A percentile compares a stretch with the other conserved stretches of the same genome.
phyloP scores from a whole-genome alignment of 2,329 filamentous ascomycete genomes.

The Epichloe uncinata region DNA sequence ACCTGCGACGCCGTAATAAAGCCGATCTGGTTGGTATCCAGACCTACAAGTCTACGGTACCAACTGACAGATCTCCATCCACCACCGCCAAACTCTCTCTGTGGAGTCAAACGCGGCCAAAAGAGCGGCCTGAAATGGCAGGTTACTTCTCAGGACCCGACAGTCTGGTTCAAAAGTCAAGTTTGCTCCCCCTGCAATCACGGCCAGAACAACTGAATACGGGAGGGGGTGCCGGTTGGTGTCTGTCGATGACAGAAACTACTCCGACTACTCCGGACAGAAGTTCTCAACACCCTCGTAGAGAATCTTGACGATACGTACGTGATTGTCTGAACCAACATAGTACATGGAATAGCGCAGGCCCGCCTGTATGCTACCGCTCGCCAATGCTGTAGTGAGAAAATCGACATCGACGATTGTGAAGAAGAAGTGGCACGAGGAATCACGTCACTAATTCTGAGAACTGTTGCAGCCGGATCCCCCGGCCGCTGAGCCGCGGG shows the following conservation, averaged over 20 bases:
- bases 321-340: background rate
- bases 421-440: no score
- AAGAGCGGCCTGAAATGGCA: slow-evolving; percentile 2
- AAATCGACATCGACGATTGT: no score
- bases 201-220: background rate
- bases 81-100: no score
- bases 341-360: background rate
- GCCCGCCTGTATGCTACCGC: background rate
- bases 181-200: background rate
- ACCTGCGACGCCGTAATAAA: no score
- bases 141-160: slow-evolving; percentile 5
- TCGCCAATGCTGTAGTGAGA: no score
- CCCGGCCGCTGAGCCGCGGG: no score
- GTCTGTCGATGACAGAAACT: background rate
- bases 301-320: background rate
- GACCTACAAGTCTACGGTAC: no score
- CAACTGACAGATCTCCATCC: no score
- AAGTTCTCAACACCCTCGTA: background rate
- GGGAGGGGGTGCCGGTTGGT: background rate
- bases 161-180: slow-evolving; percentile 6
- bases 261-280: background rate
- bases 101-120: background rate
- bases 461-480: no score
- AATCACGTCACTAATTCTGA: no score
- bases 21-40: no score